phyloP scores from a whole-genome alignment of 2,329 filamentous ascomycete species.

The Fusarium praegraminearum region DNA sequence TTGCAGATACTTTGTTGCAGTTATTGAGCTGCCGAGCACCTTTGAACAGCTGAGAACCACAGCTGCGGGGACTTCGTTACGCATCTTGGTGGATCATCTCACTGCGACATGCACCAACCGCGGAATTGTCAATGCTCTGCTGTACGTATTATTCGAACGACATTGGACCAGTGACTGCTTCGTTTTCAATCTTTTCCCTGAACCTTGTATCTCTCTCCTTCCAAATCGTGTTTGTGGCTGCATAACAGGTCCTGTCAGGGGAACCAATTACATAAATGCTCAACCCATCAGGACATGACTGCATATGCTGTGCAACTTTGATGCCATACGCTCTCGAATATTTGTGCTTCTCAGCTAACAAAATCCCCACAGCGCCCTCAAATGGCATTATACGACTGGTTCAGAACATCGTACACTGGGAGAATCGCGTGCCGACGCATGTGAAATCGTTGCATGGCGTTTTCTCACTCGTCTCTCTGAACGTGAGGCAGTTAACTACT shows the following conservation, averaged over 20 bases:
- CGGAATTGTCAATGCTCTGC: slow-evolving; percentile 76
- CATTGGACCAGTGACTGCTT: background rate
- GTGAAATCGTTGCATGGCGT: slow-evolving; percentile 85
- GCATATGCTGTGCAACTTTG: slow-evolving; percentile 22
- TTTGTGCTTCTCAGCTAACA: slow-evolving; percentile 21
- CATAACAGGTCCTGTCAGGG: slow-evolving; percentile 16
- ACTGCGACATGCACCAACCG: slow-evolving; percentile 73
- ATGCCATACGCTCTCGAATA: background rate
- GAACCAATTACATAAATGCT: slow-evolving; percentile 26
- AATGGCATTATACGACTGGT: slow-evolving; percentile 77
- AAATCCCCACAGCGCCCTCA: slow-evolving; percentile 70
- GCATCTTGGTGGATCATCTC: slow-evolving; percentile 72
- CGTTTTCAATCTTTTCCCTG: background rate
- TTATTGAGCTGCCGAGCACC: slow-evolving; percentile 72
- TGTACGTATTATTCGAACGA: slow-evolving; percentile 65
- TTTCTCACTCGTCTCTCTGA: slow-evolving; percentile 79
- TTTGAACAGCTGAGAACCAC: slow-evolving; percentile 81
- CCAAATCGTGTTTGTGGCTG: slow-evolving; percentile 21
- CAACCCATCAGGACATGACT: slow-evolving; percentile 7
- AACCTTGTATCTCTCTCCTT: background rate
- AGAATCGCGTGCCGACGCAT: slow-evolving; percentile 77
- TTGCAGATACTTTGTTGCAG: slow-evolving; percentile 70
- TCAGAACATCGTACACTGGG: slow-evolving; percentile 74
- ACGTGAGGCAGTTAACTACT: slow-evolving; percentile 78
- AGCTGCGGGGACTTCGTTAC: slow-evolving; percentile 69